Conservation (phyloP, 2,329 filamentous ascomycete genomes). For the Magnaporthiopsis poae region DNA sequence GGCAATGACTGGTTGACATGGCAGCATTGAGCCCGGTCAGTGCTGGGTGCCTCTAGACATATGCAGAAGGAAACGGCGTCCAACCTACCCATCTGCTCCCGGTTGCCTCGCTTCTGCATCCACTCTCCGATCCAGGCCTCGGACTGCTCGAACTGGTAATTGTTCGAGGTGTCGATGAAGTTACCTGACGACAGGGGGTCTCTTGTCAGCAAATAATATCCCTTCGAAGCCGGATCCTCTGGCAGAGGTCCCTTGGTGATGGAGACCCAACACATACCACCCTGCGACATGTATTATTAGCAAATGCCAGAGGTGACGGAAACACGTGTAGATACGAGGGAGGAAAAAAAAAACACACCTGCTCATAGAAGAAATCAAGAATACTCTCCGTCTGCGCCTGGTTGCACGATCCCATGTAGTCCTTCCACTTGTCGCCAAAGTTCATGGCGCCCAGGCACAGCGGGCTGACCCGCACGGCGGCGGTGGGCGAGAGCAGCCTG, state of each 20-base stretch:
- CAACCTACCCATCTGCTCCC: slow-evolving; percentile 50
- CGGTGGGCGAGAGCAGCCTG: slow-evolving; percentile 55
- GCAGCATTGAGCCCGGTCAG: no score
- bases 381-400: slow-evolving; percentile 53
- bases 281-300: not conserved
- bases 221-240: not conserved
- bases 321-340: not conserved
- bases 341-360: slow-evolving; percentile 25
- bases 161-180: slow-evolving; percentile 63
- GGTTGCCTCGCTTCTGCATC: slow-evolving; percentile 54
- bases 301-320: not conserved
- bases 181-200: slow-evolving; percentile 38
- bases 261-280: not conserved
- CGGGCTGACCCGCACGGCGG: slow-evolving; percentile 57
- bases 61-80: not conserved
- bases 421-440: slow-evolving; percentile 49
- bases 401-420: slow-evolving; percentile 54
- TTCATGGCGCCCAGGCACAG: slow-evolving; percentile 57
- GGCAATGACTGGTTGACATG: slow-evolving; percentile 42
- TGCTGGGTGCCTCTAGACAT: slow-evolving; percentile 9
- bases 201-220: not conserved
- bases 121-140: slow-evolving; percentile 62
- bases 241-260: not conserved
- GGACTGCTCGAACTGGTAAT: slow-evolving; percentile 54
- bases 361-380: slow-evolving; percentile 55